Evolutionary conservation across 148 eudicot species (phyloP).

Genomic region (Persicaria maculosa): DNA sequence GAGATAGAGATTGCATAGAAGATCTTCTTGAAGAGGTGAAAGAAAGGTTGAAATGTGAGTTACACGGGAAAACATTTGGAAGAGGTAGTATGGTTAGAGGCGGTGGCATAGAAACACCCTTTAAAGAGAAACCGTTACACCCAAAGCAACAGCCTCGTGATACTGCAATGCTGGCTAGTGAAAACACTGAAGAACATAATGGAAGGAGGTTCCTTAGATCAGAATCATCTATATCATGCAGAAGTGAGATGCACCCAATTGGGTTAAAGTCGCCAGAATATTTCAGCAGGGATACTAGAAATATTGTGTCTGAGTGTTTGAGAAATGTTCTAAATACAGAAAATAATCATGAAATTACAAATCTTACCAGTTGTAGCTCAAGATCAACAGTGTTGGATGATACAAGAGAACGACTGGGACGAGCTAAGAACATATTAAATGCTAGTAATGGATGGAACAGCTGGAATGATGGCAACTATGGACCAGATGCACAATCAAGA

Average conservation of each 20-base stretch:
- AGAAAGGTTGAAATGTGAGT: conserved; percentile 61
- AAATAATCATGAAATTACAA: conserved; percentile 21
- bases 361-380: conserved; percentile 22
- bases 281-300: conserved; percentile 45
- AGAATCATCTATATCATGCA: conserved; percentile 71
- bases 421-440: conserved; percentile 33
- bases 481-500: conserved; percentile 34
- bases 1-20: conserved; percentile 70
- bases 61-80: conserved; percentile 47
- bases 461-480: conserved; percentile 34
- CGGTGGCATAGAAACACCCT: conserved; percentile 85
- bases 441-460: conserved; percentile 26
- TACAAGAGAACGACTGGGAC: conserved; percentile 30
- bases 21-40: conserved; percentile 97
- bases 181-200: conserved; percentile 37
- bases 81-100: conserved; percentile 59
- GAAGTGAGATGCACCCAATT: conserved; percentile 44
- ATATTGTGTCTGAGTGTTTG: conserved; percentile 52
- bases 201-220: conserved; percentile 56
- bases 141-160: conserved; percentile 55
- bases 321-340: conserved; percentile 54
- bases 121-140: conserved; percentile 53
- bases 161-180: conserved; percentile 44
- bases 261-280: conserved; percentile 55
- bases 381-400: conserved; percentile 27